phyloP scores from a whole-genome alignment of 2,329 filamentous ascomycete genomes.

The Colletotrichum nymphaeae region DNA sequence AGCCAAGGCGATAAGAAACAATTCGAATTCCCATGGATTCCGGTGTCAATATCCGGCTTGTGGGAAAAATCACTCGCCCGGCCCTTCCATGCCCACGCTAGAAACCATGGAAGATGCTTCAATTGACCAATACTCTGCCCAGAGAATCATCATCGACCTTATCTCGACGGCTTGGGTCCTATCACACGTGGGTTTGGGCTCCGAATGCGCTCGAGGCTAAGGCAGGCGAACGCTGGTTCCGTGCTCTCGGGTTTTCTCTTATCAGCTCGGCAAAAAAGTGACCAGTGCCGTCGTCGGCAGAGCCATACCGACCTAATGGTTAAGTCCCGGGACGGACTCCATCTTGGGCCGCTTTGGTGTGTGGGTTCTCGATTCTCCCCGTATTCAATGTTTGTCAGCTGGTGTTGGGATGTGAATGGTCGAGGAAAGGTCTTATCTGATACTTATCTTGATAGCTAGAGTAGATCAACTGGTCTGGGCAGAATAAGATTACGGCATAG shows the following conservation, averaged over 20 bases:
- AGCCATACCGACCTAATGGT: neutral
- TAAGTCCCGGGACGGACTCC: neutral
- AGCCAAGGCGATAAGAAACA: conserved; percentile 3
- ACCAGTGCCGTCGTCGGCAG: conserved; percentile 1
- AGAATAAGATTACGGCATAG: conserved; percentile 5
- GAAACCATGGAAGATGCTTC: neutral
- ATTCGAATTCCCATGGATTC: neutral
- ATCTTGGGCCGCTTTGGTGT: too few species aligned
- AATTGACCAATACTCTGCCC: neutral
- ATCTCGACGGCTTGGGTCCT: neutral
- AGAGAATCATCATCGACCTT: neutral
- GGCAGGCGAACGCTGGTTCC: neutral
- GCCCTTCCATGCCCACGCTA: neutral
- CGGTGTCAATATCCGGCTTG: neutral
- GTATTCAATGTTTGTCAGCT: neutral
- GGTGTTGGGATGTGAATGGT: too few species aligned
- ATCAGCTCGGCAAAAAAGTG: conserved; percentile 11
- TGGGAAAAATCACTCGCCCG: neutral
- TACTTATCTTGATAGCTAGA: conserved; percentile 15
- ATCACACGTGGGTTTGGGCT: conserved; percentile 15
- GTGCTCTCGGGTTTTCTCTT: conserved; percentile 12
- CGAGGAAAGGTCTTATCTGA: conserved; percentile 7
- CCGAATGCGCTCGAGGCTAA: neutral
- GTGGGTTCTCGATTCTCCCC: too few species aligned
- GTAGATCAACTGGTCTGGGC: neutral